phyloP scores from a whole-genome alignment of 257 asterid genomes.

The Nicotiana otophora region DNA sequence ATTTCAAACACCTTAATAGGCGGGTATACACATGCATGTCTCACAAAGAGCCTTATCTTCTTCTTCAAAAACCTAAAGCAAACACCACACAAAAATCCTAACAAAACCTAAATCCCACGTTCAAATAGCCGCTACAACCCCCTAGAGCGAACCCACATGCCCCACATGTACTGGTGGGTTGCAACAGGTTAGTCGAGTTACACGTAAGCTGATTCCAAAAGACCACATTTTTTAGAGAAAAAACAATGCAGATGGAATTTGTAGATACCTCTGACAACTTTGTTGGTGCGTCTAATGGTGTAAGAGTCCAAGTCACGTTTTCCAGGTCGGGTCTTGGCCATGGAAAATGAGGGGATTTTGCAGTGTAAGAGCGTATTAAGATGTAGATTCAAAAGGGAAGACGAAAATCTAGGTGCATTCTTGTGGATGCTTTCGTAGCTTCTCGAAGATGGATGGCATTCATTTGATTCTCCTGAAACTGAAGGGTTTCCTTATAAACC shows the following conservation, averaged over 20 bases:
- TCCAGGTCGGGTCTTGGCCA: conserved; percentile 49
- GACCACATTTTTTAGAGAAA: neutral
- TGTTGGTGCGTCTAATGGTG: conserved; percentile 54
- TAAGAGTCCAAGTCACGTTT: conserved; percentile 37
- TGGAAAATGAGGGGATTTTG: conserved; percentile 10
- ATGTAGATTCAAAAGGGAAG: neutral
- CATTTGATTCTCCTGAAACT: neutral
- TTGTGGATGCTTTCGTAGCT: neutral
- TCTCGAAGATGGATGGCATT: neutral
- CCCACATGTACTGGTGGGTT: neutral
- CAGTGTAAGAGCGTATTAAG: neutral
- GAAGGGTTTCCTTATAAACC: neutral
- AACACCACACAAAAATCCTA: neutral
- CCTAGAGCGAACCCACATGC: neutral
- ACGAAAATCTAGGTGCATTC: neutral
- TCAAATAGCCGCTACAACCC: neutral
- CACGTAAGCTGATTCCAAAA: neutral
- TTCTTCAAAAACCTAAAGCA: neutral
- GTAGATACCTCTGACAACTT: conserved; percentile 45
- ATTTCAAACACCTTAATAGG: neutral
- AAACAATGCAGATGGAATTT: neutral
- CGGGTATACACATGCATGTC: neutral
- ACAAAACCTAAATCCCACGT: neutral
- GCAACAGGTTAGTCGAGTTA: neutral
- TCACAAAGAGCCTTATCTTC: neutral